phyloP scores from a whole-genome alignment of 1,139 yeast genomes.

The Groenewaldozyma sp. region DNA sequence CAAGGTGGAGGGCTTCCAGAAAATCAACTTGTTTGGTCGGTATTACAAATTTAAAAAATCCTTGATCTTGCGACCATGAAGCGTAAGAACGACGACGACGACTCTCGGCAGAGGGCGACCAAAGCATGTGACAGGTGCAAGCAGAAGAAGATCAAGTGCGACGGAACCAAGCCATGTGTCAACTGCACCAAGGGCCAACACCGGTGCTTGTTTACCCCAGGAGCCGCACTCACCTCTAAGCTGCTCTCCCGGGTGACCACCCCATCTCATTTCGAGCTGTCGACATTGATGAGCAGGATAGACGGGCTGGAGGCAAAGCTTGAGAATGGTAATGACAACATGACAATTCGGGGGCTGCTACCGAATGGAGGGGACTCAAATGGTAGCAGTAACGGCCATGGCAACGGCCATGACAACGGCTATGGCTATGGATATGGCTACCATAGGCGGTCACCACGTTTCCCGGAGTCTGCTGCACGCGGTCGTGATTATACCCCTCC shows the following conservation, averaged over 20 bases:
- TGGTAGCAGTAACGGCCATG: background rate
- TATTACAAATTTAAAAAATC: too few species aligned
- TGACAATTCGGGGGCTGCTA: background rate
- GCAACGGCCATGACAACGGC: background rate
- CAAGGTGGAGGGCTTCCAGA: too few species aligned
- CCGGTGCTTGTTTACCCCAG: conserved; percentile 32
- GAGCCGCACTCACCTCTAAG: conserved; percentile 3
- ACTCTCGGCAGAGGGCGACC: conserved; percentile 29
- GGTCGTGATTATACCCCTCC: background rate
- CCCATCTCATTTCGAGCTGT: background rate
- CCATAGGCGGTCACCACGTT: too few species aligned
- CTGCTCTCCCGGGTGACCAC: background rate
- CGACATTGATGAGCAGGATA: background rate
- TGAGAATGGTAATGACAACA: background rate
- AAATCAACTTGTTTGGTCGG: too few species aligned
- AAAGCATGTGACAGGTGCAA: conserved; percentile 57
- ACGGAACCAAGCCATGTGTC: conserved; percentile 47
- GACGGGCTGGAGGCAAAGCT: background rate
- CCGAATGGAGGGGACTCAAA: too few species aligned
- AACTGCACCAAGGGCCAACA: conserved; percentile 40
- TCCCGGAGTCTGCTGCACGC: background rate
- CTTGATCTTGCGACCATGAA: too few species aligned
- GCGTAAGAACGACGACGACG: background rate
- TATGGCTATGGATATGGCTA: too few species aligned
- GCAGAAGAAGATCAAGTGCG: conserved; percentile 52